Evolutionary conservation across 176 grass and related monocot species (phyloP), one percentile per base, ranked within the genome.

Genomic region (Cenchrus americanus): DNA sequence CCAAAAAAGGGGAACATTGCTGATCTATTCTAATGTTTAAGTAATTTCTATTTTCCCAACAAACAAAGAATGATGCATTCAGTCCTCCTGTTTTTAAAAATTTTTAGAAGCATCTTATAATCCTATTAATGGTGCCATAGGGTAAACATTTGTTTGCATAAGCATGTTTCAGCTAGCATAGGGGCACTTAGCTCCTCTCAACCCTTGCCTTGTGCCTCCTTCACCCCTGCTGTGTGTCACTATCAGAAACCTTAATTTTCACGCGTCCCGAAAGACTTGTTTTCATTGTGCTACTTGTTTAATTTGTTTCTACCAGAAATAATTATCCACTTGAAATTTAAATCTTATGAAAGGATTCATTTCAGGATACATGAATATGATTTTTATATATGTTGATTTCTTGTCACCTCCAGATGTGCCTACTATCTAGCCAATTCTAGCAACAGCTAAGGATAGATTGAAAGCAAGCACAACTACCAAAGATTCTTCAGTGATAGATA

Each of bases 401-500:
- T 15, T 60, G 49, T 87, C 61, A 59, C 37, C 14, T 87, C 85
- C 48, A 67, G 40, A 75, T 37, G 34, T 37, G 34, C 34, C 34
- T 37, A 37, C 34, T 37, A 37, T 3, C 34, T 37, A 37, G 34
- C 65, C 22, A 40, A 57, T 44, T 58, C 40, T 60, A 61, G 50
- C 7, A 47, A 62, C 14, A 26, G 37, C 60, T 62, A 73, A 13
- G 48, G 62, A 80, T 44, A 66, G 69, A 75, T 48, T 77, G 26
- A 77, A 69, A 77, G 63, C 73, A 69, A 76, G 41, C 53, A 57
- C 18, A 34, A 65, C 61, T 70, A 24, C 17, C 53, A 71, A 76
- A 37, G 50, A 76, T 87, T 87, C 78, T 81, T 44, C 40, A 48
- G 73, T 69, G 41, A 81, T 81, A 59, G 49, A 66, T 64, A 84